phyloP scores from a whole-genome alignment of 371 early-diverging fungal species.

The Encephalitozoon cuniculi region DNA sequence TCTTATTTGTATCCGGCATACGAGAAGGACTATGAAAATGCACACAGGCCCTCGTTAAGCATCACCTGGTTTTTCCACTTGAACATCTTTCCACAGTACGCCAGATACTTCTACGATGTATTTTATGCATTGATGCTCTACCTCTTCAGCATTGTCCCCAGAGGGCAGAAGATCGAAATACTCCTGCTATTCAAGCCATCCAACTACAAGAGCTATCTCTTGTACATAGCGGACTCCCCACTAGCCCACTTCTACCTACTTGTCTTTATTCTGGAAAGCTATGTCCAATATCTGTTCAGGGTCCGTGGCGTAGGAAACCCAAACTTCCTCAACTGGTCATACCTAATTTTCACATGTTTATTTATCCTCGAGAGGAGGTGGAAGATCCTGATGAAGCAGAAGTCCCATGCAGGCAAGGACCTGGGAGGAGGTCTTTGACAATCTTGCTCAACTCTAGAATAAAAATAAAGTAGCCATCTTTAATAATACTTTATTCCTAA shows the following conservation, averaged over 20 bases:
- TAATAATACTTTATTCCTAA: slow-evolving; percentile 1
- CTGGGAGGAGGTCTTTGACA: neutral
- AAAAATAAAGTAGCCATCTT: slow-evolving; percentile 1
- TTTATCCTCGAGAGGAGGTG: slow-evolving; percentile 2
- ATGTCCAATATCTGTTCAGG: slow-evolving; percentile 9
- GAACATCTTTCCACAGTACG: slow-evolving; percentile 12
- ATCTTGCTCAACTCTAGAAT: neutral
- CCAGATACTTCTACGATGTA: slow-evolving; percentile 1
- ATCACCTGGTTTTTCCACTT: slow-evolving; percentile 26
- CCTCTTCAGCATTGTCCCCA: neutral
- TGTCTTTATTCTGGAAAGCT: slow-evolving; percentile 3
- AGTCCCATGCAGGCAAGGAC: neutral
- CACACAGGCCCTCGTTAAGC: slow-evolving; percentile 13
- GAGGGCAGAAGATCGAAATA: neutral
- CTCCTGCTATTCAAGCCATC: slow-evolving; percentile 16
- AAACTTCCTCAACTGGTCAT: slow-evolving; percentile 28
- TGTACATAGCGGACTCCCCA: neutral
- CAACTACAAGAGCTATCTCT: slow-evolving; percentile 17
- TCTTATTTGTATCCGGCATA: neutral
- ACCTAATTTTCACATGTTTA: neutral
- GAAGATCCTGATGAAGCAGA: neutral
- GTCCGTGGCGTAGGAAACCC: slow-evolving; percentile 25
- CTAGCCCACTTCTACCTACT: neutral
- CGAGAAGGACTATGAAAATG: neutral
- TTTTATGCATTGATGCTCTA: neutral